phyloP scores from a whole-genome alignment of 2,329 filamentous ascomycete species.

The Ophiocordyceps unilateralis region DNA sequence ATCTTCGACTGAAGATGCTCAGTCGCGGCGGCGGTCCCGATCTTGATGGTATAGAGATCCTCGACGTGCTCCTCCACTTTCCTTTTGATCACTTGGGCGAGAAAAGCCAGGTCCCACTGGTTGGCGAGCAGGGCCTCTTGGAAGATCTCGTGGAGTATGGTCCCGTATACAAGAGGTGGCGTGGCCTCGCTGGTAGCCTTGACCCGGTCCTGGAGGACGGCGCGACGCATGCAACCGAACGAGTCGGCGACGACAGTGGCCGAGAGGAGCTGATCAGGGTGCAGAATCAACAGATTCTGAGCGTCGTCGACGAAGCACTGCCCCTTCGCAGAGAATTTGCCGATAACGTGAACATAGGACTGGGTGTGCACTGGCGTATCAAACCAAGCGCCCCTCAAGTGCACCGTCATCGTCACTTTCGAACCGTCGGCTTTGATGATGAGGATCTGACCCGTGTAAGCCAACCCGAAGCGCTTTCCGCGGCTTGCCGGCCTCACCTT shows the following conservation, averaged over 20 bases:
- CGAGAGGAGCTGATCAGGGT: constrained; percentile 90
- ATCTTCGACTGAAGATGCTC: constrained; percentile 74
- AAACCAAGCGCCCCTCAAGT: constrained; percentile 72
- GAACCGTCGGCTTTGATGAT: constrained; percentile 65
- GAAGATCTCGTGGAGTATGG: constrained; percentile 87
- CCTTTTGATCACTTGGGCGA: constrained; percentile 47
- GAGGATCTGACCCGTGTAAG: constrained; percentile 41
- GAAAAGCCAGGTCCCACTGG: constrained; percentile 54
- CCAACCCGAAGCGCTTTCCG: not conserved
- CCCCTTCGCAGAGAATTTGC: constrained; percentile 50
- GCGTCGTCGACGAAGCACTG: constrained; percentile 71
- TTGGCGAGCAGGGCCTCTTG: constrained; percentile 78
- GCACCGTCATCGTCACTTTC: constrained; percentile 47
- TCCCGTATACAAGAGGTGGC: constrained; percentile 75
- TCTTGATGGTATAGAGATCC: constrained; percentile 74
- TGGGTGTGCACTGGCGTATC: constrained; percentile 60
- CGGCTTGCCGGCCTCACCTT: constrained; percentile 37
- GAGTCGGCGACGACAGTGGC: constrained; percentile 94
- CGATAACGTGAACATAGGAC: constrained; percentile 75
- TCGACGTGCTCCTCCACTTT: constrained; percentile 68
- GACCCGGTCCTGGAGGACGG: constrained; percentile 85
- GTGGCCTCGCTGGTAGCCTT: constrained; percentile 75
- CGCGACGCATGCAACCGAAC: constrained; percentile 76
- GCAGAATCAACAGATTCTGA: constrained; percentile 72
- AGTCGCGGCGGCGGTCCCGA: constrained; percentile 53